A percentile compares a stretch with the other conserved stretches of the same genome.
Conservation (phyloP, 768 basidiomycete species). For the Saitozyma podzolica region DNA sequence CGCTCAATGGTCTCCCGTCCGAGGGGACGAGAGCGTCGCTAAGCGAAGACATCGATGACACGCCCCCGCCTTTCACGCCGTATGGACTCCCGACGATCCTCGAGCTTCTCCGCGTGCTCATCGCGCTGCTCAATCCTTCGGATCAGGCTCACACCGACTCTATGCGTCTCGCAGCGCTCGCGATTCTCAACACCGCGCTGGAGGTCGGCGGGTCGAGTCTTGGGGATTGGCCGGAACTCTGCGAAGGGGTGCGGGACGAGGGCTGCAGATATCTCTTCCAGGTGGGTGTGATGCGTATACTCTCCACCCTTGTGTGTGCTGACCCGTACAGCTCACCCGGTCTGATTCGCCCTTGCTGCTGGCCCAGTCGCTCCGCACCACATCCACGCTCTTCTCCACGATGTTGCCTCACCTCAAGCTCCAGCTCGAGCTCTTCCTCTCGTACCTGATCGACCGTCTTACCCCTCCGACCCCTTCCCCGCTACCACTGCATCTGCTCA, state of each 20-base stretch:
- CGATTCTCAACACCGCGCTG: slow-evolving; percentile 81
- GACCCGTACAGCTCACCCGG: slow-evolving; percentile 64
- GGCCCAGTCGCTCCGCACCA: slow-evolving; percentile 76
- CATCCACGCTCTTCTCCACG: slow-evolving; percentile 82
- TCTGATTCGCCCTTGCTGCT: slow-evolving; percentile 81
- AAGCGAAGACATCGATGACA: slow-evolving; percentile 50
- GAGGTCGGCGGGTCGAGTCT: slow-evolving; percentile 78
- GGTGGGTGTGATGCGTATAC: slow-evolving; percentile 33
- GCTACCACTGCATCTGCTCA: slow-evolving; percentile 23
- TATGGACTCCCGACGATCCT: slow-evolving; percentile 90
- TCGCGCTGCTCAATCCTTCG: slow-evolving; percentile 91
- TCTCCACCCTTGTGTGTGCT: neutral
- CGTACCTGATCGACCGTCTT: slow-evolving; percentile 89
- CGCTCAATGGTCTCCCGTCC: no score
- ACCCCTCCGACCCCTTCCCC: slow-evolving; percentile 57
- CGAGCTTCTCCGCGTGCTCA: slow-evolving; percentile 87
- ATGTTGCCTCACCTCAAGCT: slow-evolving; percentile 83
- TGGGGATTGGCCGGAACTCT: slow-evolving; percentile 73
- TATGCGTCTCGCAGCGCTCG: slow-evolving; percentile 82
- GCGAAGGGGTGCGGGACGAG: slow-evolving; percentile 74
- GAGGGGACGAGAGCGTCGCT: no score
- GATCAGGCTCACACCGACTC: slow-evolving; percentile 96
- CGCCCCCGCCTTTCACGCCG: slow-evolving; percentile 47
- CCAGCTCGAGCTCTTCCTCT: slow-evolving; percentile 91
- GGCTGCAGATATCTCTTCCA: slow-evolving; percentile 98